Evolutionary conservation across 345 rosid genomes (phyloP), one percentile per base, ranked within the genome.

Genomic region (Brassica cretica): DNA sequence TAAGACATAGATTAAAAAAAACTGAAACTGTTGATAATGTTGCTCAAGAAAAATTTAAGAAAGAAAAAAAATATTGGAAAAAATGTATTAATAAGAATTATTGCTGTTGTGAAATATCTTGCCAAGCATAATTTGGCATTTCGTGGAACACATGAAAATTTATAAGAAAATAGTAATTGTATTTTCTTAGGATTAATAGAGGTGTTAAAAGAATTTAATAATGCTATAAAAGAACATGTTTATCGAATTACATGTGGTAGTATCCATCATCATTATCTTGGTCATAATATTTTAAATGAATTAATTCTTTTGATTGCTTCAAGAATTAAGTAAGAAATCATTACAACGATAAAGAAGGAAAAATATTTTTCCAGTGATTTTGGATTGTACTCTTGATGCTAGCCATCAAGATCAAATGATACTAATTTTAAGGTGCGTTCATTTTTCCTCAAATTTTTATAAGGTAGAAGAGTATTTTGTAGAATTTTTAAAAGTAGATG

Each of bases 181-280:
- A 44, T 2, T 12, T 44, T 44, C 12, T 44, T 44, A 44, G 51
- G 51, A 44, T 44, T 44, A 44, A 11, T 44, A 44, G 51, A 44
- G 5, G 12, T 11, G n/a, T 11, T 44, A 44, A n/a, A 3, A 44
- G 51, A 44, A 44, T 44, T 44, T 44, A n/a, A 44, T 44, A 10
- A 2, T 33, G 60, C 16, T 21, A 55, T 58, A 14, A 55, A 55
- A 55, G 25, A 55, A 4, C 5, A 55, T 51, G 61, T 55, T 55
- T 60, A 1, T 11, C 15, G 33, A 3, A 60, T 60, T 24, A 25
- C 33, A 5, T 24, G 9, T 61, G 9, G 37, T 7, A 19, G 12
- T 33, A 64, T 32, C 32, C 41, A 64, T 64, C 68, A 64, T 32
- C n/a, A 65, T 65, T 65, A 65, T 35, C 51, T 65, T 65, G 11